Base-by-base conservation (phyloP, 805 yeast genomes). In the Candida nemodendra region DNA sequence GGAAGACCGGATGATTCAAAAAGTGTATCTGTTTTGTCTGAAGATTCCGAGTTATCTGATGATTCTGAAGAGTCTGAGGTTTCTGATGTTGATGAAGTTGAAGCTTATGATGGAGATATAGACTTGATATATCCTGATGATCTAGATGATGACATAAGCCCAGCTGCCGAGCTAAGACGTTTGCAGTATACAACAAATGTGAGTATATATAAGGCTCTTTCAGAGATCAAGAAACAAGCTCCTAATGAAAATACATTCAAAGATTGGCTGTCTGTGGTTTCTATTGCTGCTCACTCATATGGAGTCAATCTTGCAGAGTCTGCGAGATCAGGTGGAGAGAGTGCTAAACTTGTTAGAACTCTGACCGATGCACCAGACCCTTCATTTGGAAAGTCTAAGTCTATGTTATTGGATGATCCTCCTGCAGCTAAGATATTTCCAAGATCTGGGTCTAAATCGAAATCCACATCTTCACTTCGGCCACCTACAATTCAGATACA, bases 351-450 rank as follows among this genome's bases (percentile, higher is more conserved):
- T 14, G 69, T 71, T 19, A 56, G 74, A 22, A 56, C 68, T 0
- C 47, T 70, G 17, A 69, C 76, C 0, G 74, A 72, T 7, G 62
- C 66, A 2, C 68, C 69, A 1, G 65, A 59, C 30, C 56, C 53
- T 16, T 17, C 41, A 9, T 51, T 43, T 29, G 48, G 51, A 21
- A 41, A 46, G 16, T 42, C 53, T 4, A 59, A 53, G 36, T 59
- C 65, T 26, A 61, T 62, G 66, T 47, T 62, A 7, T 38, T 54
- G 26, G 57, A 50, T 28, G 44, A 40, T 27, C 31, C 29, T n/a
- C 16, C 28, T 14, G 5, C 18, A 9, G 14, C 27, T 9, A 13
- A 27, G 13, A 18, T 18, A 9, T 23, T 28, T 11, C 14, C 18
- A 21, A 31, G 19, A 14, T 14, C 34, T 7, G 9, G 19, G 13